Evolutionary conservation across 169 alveolate species (phyloP), one percentile per base, ranked within the genome.

Genomic region (Plasmodium ovale): DNA sequence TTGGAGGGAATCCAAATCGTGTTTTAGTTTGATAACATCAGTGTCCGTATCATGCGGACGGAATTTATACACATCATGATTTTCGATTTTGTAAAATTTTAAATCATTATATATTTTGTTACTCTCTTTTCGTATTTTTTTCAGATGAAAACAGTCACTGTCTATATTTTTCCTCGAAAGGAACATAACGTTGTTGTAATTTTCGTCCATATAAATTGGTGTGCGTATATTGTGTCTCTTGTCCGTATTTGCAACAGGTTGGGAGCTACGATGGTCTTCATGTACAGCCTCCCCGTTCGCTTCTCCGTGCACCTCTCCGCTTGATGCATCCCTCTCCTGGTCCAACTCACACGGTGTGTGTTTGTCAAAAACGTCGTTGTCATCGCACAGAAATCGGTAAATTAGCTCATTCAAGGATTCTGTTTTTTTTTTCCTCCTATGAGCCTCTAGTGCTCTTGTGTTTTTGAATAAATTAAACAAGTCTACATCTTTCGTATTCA

Each of bases 81-180:
- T 77, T 77, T 77, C 77, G 16, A 39, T 77, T 68, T 77, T 77
- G 54, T 77, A 77, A 47, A 60, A 77, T 77, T 77, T 77, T 62
- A 77, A 77, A 54, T 54, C 44, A 53, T 77, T 25, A 37, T 67
- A 54, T 68, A 77, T 42, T 21, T 77, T 33, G 23, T 64, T 77
- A 37, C 77, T 42, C 29, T n/a, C 54, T 14, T 62, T 33, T 77
- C 44, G 68, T 35, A 77, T 77, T 77, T 77, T 77, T 44, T 77
- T 77, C 58, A 77, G 62, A 62, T 77, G 88, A 6, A 77, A 25
- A 53, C 65, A 23, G 19, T 77, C 79, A 25, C 31, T 62, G 65
- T 21, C 59, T 21, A 54, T 3, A 51, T 59, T 68, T 49, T 60
- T 77, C 51, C 39, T 77, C 5, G 88, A 62, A 31, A 77, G 10